A percentile compares a stretch with the other conserved stretches of the same genome.
phyloP scores from a whole-genome alignment of 208 protist species.

The Trypanosoma grayi region DNA sequence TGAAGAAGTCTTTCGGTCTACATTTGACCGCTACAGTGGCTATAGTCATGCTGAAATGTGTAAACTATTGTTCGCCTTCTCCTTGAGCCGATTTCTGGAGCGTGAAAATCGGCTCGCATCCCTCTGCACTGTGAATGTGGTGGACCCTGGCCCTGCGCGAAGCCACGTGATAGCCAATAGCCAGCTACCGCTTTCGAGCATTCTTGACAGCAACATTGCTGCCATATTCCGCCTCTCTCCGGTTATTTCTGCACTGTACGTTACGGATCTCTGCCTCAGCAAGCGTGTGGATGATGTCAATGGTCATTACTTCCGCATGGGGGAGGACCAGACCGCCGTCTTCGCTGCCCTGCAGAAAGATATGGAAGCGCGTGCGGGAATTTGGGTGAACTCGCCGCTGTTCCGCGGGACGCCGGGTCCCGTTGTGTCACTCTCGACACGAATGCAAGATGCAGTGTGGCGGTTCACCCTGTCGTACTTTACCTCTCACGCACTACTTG shows the following conservation, averaged over 20 bases:
- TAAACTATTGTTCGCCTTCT: conserved; percentile 62
- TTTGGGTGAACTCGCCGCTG: conserved; percentile 53
- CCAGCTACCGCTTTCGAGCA: conserved; percentile 33
- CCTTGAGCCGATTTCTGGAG: conserved; percentile 45
- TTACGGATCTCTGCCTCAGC: conserved; percentile 53
- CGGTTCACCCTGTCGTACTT: conserved; percentile 43
- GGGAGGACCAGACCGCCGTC: conserved; percentile 47
- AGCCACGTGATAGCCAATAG: conserved; percentile 40
- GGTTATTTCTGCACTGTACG: conserved; percentile 51
- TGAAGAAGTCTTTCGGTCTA: conserved; percentile 14
- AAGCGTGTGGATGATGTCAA: conserved; percentile 49
- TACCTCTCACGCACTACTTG: conserved; percentile 15
- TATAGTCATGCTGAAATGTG: conserved; percentile 68
- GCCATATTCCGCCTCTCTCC: conserved; percentile 53
- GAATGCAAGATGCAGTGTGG: conserved; percentile 48
- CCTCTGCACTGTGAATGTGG: conserved; percentile 46
- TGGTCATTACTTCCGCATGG: conserved; percentile 80
- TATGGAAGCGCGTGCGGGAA: conserved; percentile 22
- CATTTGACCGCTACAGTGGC: conserved; percentile 37
- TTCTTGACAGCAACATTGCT: conserved; percentile 37
- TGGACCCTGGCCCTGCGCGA: conserved; percentile 54
- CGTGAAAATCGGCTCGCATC: conserved; percentile 35
- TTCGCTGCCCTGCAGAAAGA: conserved; percentile 28
- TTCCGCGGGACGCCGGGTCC: conserved; percentile 53
- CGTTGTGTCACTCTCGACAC: conserved; percentile 37